Percentiles rank a stretch among this genome's conserved stretches.
These are phyloP conservation scores for Heritiera fomes DNA, from an alignment of 345 rosid species.

Conservation along the genomic window DNA sequence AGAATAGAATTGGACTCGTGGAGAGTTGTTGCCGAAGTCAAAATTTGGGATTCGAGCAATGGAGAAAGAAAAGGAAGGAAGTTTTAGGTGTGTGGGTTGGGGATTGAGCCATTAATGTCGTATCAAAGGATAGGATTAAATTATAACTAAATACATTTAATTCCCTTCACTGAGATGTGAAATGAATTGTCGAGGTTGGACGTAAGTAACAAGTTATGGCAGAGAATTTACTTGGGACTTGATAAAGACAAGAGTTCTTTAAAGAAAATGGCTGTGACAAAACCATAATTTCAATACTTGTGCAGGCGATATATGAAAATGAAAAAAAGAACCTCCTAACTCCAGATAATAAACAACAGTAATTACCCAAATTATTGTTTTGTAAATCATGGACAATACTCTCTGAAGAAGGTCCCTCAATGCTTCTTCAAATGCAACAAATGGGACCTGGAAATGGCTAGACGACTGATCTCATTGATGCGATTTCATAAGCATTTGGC, in stretches of 20 bases:
- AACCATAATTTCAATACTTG: background rate
- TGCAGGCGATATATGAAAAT: background rate
- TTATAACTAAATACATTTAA: background rate
- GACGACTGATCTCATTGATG: slow-evolving; percentile 30
- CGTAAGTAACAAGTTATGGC: slow-evolving; percentile 10
- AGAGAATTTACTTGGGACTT: background rate
- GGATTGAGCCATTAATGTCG: background rate
- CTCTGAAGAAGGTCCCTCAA: slow-evolving; percentile 20
- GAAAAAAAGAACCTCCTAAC: background rate
- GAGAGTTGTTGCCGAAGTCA: background rate
- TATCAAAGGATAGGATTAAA: background rate
- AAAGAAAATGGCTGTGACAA: background rate
- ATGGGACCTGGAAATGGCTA: slow-evolving; percentile 33
- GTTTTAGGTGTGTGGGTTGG: background rate
- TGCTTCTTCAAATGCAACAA: slow-evolving; percentile 27
- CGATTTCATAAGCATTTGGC: slow-evolving; percentile 24
- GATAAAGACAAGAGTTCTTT: background rate
- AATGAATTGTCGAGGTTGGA: slow-evolving; percentile 11
- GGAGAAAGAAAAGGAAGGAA: background rate
- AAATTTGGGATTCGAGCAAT: background rate
- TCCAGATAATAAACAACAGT: background rate
- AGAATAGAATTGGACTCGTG: background rate
- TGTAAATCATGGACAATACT: slow-evolving; percentile 17
- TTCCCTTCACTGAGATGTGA: background rate
- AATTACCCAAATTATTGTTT: slow-evolving; percentile 22